Percentiles rank a stretch among this genome's conserved stretches.
phyloP scores from a whole-genome alignment of 345 rosid species.

The Euphorbia pulcherrima region DNA sequence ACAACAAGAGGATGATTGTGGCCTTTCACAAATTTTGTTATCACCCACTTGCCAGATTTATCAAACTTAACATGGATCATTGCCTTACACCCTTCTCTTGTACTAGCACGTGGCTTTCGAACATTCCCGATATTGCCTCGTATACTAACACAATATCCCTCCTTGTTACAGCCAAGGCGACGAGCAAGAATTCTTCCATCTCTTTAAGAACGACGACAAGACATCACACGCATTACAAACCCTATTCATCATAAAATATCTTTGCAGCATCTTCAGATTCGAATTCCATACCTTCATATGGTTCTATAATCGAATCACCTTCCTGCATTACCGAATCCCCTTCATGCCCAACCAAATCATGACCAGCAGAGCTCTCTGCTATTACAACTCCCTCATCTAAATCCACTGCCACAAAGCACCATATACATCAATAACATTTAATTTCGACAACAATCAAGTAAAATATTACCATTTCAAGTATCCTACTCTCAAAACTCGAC shows the following conservation, averaged over 20 bases:
- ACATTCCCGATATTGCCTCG: conserved; percentile 67
- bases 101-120: conserved; percentile 67
- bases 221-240: conserved; percentile 92
- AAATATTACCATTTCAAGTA: no score
- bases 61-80: conserved; percentile 80
- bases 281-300: conserved; percentile 75
- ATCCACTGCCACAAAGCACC: conserved; percentile 42
- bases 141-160: conserved; percentile 81
- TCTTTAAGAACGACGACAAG: conserved; percentile 87
- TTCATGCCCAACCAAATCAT: conserved; percentile 25
- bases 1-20: conserved; percentile 84
- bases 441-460: not conserved
- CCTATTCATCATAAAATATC: conserved; percentile 79
- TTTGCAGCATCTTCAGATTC: conserved; percentile 88
- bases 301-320: conserved; percentile 46
- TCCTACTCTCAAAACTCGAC: no score
- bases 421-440: not conserved
- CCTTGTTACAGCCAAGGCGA: conserved; percentile 90
- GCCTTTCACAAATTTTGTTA: conserved; percentile 74
- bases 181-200: conserved; percentile 87
- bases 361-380: conserved; percentile 38
- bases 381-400: conserved; percentile 40
- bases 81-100: conserved; percentile 90
- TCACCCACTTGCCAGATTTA: conserved; percentile 76
- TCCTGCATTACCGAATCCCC: conserved; percentile 29